Evolutionary conservation across 2,329 filamentous ascomycete species (phyloP).

Genomic region (Trichoderma gracile): DNA sequence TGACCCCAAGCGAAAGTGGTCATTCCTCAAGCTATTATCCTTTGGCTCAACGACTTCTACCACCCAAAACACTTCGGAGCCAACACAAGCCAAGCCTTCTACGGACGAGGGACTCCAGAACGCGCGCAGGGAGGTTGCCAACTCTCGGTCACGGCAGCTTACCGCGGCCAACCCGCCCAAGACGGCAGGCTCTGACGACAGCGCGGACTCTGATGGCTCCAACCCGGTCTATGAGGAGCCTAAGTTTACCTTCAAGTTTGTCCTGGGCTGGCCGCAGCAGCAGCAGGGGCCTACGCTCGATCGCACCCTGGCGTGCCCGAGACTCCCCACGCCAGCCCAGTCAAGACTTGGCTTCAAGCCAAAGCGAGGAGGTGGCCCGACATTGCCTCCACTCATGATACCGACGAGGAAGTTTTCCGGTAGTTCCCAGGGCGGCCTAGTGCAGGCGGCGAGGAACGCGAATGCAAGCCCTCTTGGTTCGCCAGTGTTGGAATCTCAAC

Average conservation of each 20-base stretch:
- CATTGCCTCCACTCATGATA: constrained; percentile 42
- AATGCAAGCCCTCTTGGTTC: constrained; percentile 48
- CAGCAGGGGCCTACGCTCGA: constrained; percentile 57
- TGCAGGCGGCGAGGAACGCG: constrained; percentile 55
- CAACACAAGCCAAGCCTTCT: constrained; percentile 25
- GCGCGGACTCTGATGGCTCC: constrained; percentile 56
- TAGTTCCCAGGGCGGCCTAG: constrained; percentile 46
- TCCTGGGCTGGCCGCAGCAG: constrained; percentile 63
- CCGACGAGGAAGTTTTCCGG: constrained; percentile 53
- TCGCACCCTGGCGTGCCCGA: constrained; percentile 65
- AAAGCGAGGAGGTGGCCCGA: constrained; percentile 43
- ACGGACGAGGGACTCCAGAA: constrained; percentile 52
- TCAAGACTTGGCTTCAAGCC: constrained; percentile 53
- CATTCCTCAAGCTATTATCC: constrained; percentile 64
- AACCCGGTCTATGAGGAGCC: constrained; percentile 56
- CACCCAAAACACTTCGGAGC: background rate
- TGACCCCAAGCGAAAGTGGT: constrained; percentile 62
- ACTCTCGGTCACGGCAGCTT: constrained; percentile 41
- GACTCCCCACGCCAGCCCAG: constrained; percentile 71
- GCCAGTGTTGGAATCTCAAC: constrained; percentile 35
- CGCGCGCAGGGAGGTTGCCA: constrained; percentile 52
- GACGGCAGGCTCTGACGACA: constrained; percentile 38
- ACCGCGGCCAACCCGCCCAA: constrained; percentile 43
- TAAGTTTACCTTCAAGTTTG: constrained; percentile 72
- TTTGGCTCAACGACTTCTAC: constrained; percentile 34